Evolutionary conservation across 2,329 filamentous ascomycete genomes (phyloP), one percentile per base, ranked within the genome.

Genomic region (Neoscytalidium dimidiatum): DNA sequence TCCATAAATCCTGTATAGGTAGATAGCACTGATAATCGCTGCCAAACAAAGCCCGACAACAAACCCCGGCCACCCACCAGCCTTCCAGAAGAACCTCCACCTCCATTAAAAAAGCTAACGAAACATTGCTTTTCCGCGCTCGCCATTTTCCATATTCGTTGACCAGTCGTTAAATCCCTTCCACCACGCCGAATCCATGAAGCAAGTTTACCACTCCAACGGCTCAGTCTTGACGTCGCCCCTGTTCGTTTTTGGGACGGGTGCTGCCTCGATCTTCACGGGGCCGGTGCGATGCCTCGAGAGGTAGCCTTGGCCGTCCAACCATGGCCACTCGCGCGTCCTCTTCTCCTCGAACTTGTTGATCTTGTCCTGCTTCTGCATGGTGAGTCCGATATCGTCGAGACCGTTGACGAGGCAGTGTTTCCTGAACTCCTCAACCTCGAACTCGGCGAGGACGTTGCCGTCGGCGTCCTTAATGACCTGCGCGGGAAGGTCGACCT

Each of bases 331-430:
- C 67, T 92, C 86, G 61, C 84, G 79, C 9, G 90, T 90, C 75
- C 93, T 87, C 78, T 89, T 89, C 71, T 82, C 82, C 86, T 98
- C 94, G 73, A 95, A 97, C 66, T 85, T 85, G 65, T 85, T 82
- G 75, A 98, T 97, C 85, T 96, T 93, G 67, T 93, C 90, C 69
- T 95, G 93, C 80, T 92, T 86, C 81, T 96, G 92, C 85, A 97
- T 92, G 5, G 94, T 98, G 68, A 98, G 81, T 38, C 94, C 94
- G 73, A 98, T 98, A 72, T 98, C 95, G 75, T 98, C 94, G 9
- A 98, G 87, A 0, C 94, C 94, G 75, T 98, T 96, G 72, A 96
- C 79, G 58, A 98, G 82, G 79, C 94, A 98, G 81, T 98, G 92
- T 81, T 96, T 96, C 76, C 93, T 85, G 84, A 98, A 98, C 80